Conservation (phyloP, 1,284 basidiomycete genomes). For the Ustilago shanxiensis region DNA sequence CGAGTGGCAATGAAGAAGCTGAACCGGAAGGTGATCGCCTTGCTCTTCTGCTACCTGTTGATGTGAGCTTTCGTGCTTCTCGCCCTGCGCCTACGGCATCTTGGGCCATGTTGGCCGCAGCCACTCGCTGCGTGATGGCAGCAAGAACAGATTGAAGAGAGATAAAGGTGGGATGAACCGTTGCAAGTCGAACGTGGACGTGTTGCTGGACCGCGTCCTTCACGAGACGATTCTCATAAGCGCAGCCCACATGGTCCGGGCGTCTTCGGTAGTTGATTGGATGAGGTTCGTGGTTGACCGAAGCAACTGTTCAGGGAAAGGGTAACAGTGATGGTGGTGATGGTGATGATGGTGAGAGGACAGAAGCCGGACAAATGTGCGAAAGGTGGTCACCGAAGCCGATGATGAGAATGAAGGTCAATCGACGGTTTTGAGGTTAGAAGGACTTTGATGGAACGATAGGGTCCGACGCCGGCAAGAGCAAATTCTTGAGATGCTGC, state of each 20-base stretch:
- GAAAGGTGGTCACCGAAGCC: not conserved
- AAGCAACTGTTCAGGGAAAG: not conserved
- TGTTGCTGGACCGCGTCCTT: conserved; percentile 2
- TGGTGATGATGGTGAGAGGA: not conserved
- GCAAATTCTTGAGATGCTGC: not conserved
- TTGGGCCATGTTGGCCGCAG: conserved; percentile 30
- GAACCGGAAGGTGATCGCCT: conserved; percentile 35
- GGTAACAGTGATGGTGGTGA: not conserved
- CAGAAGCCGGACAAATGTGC: not conserved
- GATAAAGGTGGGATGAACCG: conserved; percentile 1
- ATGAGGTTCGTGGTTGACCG: not conserved
- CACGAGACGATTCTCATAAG: conserved; percentile 5
- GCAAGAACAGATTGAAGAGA: not conserved
- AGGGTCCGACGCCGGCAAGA: conserved; percentile 9
- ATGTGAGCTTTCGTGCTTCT: conserved; percentile 14
- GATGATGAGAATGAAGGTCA: not conserved
- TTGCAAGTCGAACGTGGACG: not conserved
- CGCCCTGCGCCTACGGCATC: conserved; percentile 13
- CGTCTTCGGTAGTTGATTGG: not conserved
- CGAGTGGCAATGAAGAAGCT: conserved; percentile 31
- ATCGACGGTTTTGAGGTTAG: too few relatives aligned
- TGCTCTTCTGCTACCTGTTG: conserved; percentile 19
- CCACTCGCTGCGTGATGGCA: conserved; percentile 11
- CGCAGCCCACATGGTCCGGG: conserved; percentile 15
- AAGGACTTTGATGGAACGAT: not conserved